Conservation (phyloP, 345 rosid species). For the Eutrema japonicum region DNA sequence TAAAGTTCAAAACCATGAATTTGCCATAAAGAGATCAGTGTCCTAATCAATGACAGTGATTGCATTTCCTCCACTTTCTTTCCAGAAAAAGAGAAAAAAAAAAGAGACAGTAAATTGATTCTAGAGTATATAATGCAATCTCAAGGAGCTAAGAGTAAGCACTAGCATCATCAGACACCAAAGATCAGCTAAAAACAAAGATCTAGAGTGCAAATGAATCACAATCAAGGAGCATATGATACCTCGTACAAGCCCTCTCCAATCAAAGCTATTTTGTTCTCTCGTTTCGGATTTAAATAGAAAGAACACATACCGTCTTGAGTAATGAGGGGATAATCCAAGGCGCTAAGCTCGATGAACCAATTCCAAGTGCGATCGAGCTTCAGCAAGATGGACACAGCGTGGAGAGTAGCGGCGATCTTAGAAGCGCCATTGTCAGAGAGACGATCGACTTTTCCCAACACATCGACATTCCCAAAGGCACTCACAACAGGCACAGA, state of each 20-base stretch:
- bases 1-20: conserved; percentile 23
- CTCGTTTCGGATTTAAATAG: neutral
- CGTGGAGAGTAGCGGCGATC: conserved; percentile 69
- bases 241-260: neutral
- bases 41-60: conserved; percentile 24
- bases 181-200: neutral
- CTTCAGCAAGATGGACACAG: conserved; percentile 79
- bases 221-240: neutral
- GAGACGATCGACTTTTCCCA: conserved; percentile 77
- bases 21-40: conserved; percentile 34
- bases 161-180: neutral
- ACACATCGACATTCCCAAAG: conserved; percentile 90
- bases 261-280: neutral
- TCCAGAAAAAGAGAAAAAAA: neutral
- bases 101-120: neutral
- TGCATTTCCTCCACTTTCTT: conserved; percentile 20
- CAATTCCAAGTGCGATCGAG: conserved; percentile 84
- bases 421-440: conserved; percentile 78
- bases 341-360: conserved; percentile 84
- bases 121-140: conserved; percentile 20
- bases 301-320: conserved; percentile 74
- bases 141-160: conserved; percentile 4
- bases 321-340: conserved; percentile 89
- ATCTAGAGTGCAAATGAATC: conserved; percentile 9
- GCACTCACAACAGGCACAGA: conserved; percentile 70